Evolutionary conservation across 1,284 basidiomycete species (phyloP), one percentile per base, ranked within the genome.

Genomic region (Ceratobasidium sp.): DNA sequence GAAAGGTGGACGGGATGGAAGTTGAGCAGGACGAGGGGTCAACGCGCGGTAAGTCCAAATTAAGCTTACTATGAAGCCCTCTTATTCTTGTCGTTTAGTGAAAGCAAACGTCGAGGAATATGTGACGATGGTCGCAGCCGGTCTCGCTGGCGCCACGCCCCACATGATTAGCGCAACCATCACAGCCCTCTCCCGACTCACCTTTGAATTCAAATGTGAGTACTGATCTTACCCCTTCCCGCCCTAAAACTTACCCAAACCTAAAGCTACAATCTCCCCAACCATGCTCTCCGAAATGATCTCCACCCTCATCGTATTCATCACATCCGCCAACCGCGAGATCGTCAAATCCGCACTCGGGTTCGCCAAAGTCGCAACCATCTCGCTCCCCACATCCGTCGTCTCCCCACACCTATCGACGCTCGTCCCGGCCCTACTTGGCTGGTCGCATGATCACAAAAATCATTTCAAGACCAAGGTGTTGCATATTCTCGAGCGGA

Each of bases 91-190:
- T 34, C n/a, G 79, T 78, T 56, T 81, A 89, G 95, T 92, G 64
- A 86, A 87, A 61, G 98, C 96, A 0, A 95, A 84, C 79, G 88
- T 97, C 61, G 92, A 96, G 81, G 98, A 99, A 83, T 99, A 95
- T 82, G 88, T 99, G 85, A 99, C 95, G 11, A 99, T 99, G 97
- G 88, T 99, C 32, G 95, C 95, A 52, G 97, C 96, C 80, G 97
- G 98, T 79, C 85, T 99, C 49, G 97, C 96, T 15, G 97, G 96
- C 32, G 92, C 93, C 40, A 95, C 92, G 2, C 96, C 98, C 0
- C 98, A 99, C 84, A 99, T 98, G 96, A 98, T 99, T 83, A 97
- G 95, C 81, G 98, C 98, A 1, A 95, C 95, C 3, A 91, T 99
- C 79, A 99, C 97, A 0, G 95, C 96, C 0, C 90, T 99, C 61